phyloP scores from a whole-genome alignment of 257 asterid species.

The Fraxinus anomala region DNA sequence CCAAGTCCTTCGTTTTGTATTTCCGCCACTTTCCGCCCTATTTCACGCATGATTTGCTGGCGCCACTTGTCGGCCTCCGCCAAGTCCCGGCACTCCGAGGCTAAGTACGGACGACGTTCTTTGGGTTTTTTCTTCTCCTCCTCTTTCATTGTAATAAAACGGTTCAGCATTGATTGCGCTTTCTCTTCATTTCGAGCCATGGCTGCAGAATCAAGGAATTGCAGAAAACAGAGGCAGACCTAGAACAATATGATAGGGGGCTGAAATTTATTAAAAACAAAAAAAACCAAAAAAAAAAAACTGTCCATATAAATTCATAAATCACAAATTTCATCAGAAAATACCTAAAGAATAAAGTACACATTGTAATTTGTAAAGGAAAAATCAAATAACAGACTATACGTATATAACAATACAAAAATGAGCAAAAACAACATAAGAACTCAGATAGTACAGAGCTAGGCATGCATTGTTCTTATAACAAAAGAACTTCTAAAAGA shows the following conservation, averaged over 20 bases:
- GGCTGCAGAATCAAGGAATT: slow-evolving; percentile 34
- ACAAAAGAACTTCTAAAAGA: too few relatives aligned
- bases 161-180: slow-evolving; percentile 92
- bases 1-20: slow-evolving; percentile 93
- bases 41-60: slow-evolving; percentile 94
- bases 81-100: slow-evolving; percentile 94
- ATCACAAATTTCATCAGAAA: too few relatives aligned
- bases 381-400: too few relatives aligned
- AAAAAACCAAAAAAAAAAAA: too few relatives aligned
- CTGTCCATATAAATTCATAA: too few relatives aligned
- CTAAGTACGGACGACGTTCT: slow-evolving; percentile 92
- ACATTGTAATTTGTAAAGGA: too few relatives aligned
- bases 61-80: slow-evolving; percentile 99
- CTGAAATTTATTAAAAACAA: too few relatives aligned
- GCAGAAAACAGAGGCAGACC: background rate
- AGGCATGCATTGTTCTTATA: too few relatives aligned
- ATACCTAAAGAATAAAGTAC: too few relatives aligned
- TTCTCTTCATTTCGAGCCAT: slow-evolving; percentile 99
- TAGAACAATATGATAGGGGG: background rate
- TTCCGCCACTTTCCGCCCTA: slow-evolving; percentile 90
- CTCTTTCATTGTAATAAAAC: slow-evolving; percentile 82
- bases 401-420: too few relatives aligned
- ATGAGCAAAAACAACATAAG: too few relatives aligned
- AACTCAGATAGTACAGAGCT: too few relatives aligned
- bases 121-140: slow-evolving; percentile 90